Conservation (phyloP, 257 asterid species). For the Nicotiana tabacum region DNA sequence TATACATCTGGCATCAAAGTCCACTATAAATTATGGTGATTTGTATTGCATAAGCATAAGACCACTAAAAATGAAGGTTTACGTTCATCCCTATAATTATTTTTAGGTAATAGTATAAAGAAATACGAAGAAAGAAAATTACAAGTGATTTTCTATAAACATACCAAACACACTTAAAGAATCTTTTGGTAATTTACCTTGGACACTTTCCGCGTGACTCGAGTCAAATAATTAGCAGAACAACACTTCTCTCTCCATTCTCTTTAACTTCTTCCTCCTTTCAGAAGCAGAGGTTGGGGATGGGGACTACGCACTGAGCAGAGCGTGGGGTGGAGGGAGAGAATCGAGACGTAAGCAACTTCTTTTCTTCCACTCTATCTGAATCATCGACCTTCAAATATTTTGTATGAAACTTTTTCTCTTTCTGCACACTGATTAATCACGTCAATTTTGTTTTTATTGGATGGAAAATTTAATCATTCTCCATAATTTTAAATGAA, state of each 20-base stretch:
- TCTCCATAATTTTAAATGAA: not conserved
- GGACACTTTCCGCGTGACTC: not conserved
- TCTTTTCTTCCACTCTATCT: not conserved
- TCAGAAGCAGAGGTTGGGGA: constrained; percentile 18
- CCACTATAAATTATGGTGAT: too few species aligned
- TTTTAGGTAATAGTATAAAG: too few species aligned
- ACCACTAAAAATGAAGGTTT: too few species aligned
- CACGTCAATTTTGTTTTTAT: not conserved
- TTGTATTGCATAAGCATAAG: too few species aligned
- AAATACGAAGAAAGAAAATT: not conserved
- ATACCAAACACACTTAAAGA: not conserved
- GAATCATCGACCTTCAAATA: not conserved
- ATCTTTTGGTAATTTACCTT: not conserved
- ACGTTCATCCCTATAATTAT: too few species aligned
- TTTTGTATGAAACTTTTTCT: not conserved
- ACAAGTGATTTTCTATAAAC: not conserved
- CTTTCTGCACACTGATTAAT: not conserved
- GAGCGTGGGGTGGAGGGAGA: too few species aligned
- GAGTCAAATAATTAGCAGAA: not conserved
- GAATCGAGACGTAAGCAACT: not conserved
- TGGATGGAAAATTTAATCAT: not conserved
- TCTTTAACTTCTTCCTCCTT: not conserved
- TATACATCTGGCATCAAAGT: too few species aligned
- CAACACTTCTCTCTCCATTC: not conserved
- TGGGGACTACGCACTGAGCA: not conserved